Evolutionary conservation across 805 yeast species (phyloP), one percentile per base, ranked within the genome.

Genomic region (Cyberlindnera americana): DNA sequence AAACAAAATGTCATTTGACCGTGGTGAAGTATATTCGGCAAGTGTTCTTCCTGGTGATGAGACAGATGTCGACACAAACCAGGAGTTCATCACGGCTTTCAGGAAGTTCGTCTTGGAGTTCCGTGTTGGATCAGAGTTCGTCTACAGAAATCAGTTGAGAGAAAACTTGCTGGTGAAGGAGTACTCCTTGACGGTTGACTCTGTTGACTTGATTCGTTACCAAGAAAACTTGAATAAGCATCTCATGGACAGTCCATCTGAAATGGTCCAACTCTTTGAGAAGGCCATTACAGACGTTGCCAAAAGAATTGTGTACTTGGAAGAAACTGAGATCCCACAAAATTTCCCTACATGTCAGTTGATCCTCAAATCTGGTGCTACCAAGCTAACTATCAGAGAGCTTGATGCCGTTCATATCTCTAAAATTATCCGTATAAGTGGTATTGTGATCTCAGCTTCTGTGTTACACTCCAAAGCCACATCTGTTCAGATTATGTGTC

Each of bases 401-500:
- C 69, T 93, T 42, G 91, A 84, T 59, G 82, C 96, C 2, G 86
- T 83, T 34, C 87, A 87, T 59, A 89, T 93, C 46, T 79, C 96
- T 19, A 86, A 88, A 60, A 83, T 93, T 39, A 91, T 93, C 25
- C 73, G 96, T 40, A 77, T 93, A 31, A 85, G 95, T 16, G 99
- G 99, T 22, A 93, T 93, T 53, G 75, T 93, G 52, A 91, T 93
- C 43, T 83, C 95, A 36, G 85, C 97, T 2, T 85, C 96, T 3
- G 90, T 95, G 21, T 71, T 93, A 40, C 71, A 83, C 24, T 89
- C 97, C 2, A 80, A 93, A 53, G 95, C 98, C 19, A 84, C 95
- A 0, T 72, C 70, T 40, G 78, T 90, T 22, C 89, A 85, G 49
- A 67, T 93, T 40, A 79, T 90, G 73, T 93, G 99, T 65, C 77